Percentiles rank a stretch among this genome's conserved stretches.
These are phyloP conservation scores for Cutaneotrichosporon cavernicola DNA, from an alignment of 1,284 basidiomycete species.

Conservation along the genomic window DNA sequence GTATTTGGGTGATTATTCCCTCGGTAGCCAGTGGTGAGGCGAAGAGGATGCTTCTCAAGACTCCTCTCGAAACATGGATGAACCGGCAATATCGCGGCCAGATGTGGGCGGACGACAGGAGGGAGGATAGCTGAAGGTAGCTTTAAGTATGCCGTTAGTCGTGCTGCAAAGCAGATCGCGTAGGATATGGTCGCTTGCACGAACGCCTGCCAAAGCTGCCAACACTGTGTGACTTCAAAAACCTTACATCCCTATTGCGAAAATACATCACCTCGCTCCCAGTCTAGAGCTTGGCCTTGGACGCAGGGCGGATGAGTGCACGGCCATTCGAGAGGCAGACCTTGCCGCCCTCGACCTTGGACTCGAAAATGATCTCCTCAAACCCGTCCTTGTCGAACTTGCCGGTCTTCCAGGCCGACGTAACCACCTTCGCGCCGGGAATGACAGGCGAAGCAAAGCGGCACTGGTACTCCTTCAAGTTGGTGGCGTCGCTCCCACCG, in stretches of 20 bases:
- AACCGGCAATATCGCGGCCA: no score
- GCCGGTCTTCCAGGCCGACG: conserved; percentile 22
- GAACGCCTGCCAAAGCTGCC: neutral
- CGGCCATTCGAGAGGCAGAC: conserved; percentile 24
- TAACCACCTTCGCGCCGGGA: conserved; percentile 26
- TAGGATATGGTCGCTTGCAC: neutral
- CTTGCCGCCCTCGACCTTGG: conserved; percentile 23
- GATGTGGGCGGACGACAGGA: no score
- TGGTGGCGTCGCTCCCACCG: conserved; percentile 21
- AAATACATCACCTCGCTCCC: neutral
- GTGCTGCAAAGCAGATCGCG: no score
- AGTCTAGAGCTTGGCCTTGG: conserved; percentile 13
- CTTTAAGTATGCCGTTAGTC: neutral
- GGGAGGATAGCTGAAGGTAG: no score
- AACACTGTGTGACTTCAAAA: neutral
- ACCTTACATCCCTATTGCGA: neutral
- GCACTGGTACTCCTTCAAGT: conserved; percentile 26
- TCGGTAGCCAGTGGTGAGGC: no score
- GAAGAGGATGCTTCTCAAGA: no score
- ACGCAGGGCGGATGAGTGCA: conserved; percentile 17
- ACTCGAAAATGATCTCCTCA: conserved; percentile 25
- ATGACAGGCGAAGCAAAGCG: conserved; percentile 26
- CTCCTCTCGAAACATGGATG: no score
- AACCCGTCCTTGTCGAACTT: conserved; percentile 28
- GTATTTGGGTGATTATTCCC: no score